Conservation (phyloP, 2,329 filamentous ascomycete species). For the Lachnellula occidentalis region DNA sequence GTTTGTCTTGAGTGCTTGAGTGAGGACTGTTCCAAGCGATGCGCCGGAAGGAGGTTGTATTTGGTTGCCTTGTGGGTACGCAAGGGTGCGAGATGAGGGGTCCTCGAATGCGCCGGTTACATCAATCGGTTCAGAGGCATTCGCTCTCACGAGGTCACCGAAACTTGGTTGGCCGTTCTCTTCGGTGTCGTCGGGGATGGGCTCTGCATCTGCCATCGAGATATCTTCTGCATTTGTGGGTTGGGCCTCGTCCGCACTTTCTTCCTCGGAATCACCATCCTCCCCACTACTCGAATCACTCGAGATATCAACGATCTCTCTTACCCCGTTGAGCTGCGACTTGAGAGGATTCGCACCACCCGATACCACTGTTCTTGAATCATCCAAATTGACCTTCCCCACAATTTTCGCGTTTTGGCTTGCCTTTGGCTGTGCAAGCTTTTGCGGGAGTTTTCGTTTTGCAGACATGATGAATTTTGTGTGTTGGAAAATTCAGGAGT, state of each 20-base stretch:
- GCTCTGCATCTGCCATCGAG: slow-evolving; percentile 36
- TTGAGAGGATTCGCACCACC: slow-evolving; percentile 23
- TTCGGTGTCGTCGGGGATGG: slow-evolving; percentile 30
- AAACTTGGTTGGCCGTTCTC: slow-evolving; percentile 59
- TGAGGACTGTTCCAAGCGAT: slow-evolving; percentile 86
- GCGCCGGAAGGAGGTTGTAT: slow-evolving; percentile 55
- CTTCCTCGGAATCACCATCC: slow-evolving; percentile 40
- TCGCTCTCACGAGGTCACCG: slow-evolving; percentile 72
- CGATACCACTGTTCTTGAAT: slow-evolving; percentile 51
- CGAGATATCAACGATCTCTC: slow-evolving; percentile 48
- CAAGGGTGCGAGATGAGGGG: slow-evolving; percentile 13
- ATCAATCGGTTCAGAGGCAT: slow-evolving; percentile 68
- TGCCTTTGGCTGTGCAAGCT: slow-evolving; percentile 50
- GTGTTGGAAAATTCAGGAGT: neutral
- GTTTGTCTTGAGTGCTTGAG: slow-evolving; percentile 88
- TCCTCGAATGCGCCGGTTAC: slow-evolving; percentile 57
- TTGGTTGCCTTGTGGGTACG: slow-evolving; percentile 21
- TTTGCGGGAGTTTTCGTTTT: slow-evolving; percentile 54
- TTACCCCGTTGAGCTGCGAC: slow-evolving; percentile 13
- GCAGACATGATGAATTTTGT: slow-evolving; percentile 43
- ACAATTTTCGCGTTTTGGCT: slow-evolving; percentile 48
- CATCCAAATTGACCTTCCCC: slow-evolving; percentile 49
- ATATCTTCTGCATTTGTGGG: slow-evolving; percentile 25
- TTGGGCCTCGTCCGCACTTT: slow-evolving; percentile 37
- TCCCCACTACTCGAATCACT: slow-evolving; percentile 49